Conservation (phyloP, 495 filamentous ascomycete species). For the Pyrenula aspistea region DNA sequence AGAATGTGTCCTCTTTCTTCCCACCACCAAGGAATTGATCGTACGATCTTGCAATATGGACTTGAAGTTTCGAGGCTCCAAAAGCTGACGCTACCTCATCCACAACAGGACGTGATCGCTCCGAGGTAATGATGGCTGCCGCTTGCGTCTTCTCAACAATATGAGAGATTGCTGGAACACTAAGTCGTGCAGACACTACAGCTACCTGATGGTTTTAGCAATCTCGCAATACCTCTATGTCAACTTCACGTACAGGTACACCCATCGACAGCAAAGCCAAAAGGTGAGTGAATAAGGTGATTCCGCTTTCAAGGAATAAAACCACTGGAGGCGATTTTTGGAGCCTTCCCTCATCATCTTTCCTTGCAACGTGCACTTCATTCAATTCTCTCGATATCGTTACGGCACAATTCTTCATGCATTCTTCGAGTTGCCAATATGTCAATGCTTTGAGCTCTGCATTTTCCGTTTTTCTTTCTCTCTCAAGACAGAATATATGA, state of each 20-base stretch:
- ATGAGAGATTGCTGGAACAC: constrained; percentile 12
- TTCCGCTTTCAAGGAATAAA: constrained; percentile 19
- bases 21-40: constrained; percentile 7
- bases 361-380: constrained; percentile 6
- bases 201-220: constrained; percentile 7
- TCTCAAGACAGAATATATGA: constrained; percentile 13
- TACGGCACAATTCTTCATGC: constrained; percentile 4
- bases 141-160: constrained; percentile 12
- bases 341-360: constrained; percentile 1
- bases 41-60: background rate
- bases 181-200: constrained; percentile 18
- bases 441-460: background rate
- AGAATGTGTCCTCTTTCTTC: background rate
- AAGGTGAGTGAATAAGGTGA: constrained; percentile 17
- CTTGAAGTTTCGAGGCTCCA: background rate
- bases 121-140: constrained; percentile 10
- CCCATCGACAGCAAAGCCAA: constrained; percentile 16
- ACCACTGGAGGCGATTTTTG: constrained; percentile 14
- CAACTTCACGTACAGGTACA: constrained; percentile 12
- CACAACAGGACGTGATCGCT: constrained; percentile 5
- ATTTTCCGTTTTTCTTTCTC: constrained; percentile 2
- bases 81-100: constrained; percentile 1
- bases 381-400: constrained; percentile 3
- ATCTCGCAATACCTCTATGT: background rate
- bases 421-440: constrained; percentile 3